Evolutionary conservation across 192 early-diverging fungal genomes (phyloP).

Genomic region (Backusella australiensis): DNA sequence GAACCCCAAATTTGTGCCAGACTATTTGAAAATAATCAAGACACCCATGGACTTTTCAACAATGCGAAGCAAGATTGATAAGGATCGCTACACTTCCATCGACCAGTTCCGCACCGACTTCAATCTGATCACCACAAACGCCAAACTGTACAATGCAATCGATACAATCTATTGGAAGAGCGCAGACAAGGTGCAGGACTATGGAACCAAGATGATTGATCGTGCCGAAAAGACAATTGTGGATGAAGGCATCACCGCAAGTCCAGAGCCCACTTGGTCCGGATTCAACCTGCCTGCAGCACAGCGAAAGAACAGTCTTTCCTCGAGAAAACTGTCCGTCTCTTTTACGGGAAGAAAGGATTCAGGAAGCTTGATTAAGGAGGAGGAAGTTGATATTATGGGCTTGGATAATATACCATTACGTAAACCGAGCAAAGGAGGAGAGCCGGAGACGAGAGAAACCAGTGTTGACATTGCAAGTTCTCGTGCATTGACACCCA

Average conservation of each 20-base stretch:
- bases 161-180: conserved; percentile 78
- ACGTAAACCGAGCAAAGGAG: conserved; percentile 14
- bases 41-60: conserved; percentile 92
- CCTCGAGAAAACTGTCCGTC: neutral
- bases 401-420: conserved; percentile 21
- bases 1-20: conserved; percentile 67
- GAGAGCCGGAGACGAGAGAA: conserved; percentile 16
- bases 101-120: conserved; percentile 78
- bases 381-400: conserved; percentile 43
- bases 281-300: neutral
- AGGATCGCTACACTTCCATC: conserved; percentile 59
- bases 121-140: conserved; percentile 73
- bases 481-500: conserved; percentile 20
- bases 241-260: neutral
- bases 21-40: conserved; percentile 79
- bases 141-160: conserved; percentile 80
- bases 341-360: conserved; percentile 7
- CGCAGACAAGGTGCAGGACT: conserved; percentile 75
- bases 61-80: conserved; percentile 71
- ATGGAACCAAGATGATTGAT: conserved; percentile 70
- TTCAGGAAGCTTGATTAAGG: conserved; percentile 21
- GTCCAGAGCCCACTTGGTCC: neutral
- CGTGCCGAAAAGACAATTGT: conserved; percentile 44
- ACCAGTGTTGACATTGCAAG: conserved; percentile 16
- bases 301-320: neutral